Percentiles rank a stretch among this genome's conserved stretches.
Evolutionary conservation across 805 yeast genomes (phyloP).

Genomic region (Jamesozyma jinghongensis): DNA sequence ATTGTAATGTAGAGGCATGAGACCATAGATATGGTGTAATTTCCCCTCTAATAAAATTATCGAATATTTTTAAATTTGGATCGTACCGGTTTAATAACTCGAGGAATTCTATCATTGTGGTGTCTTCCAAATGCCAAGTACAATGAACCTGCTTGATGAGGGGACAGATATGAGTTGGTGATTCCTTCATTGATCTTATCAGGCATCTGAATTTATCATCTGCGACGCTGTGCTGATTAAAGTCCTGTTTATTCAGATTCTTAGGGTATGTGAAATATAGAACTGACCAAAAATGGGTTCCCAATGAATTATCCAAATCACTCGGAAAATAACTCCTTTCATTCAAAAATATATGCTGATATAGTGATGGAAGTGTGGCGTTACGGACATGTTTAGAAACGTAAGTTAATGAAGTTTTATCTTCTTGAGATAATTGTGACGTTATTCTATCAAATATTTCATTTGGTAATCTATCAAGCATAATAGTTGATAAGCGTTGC

Average conservation of each 20-base stretch:
- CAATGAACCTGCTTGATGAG: conserved; percentile 20
- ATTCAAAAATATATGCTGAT: conserved; percentile 21
- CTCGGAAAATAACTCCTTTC: conserved; percentile 19
- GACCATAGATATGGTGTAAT: conserved; percentile 10
- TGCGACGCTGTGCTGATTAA: conserved; percentile 3
- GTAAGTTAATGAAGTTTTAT: conserved; percentile 20
- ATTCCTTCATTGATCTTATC: conserved; percentile 14
- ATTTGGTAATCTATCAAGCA: conserved; percentile 20
- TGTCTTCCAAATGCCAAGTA: conserved; percentile 24
- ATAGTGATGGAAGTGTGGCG: conserved; percentile 14
- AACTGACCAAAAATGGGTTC: conserved; percentile 23
- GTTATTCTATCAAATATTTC: conserved; percentile 16
- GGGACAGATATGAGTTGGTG: conserved; percentile 14
- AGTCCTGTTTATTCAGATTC: conserved; percentile 3
- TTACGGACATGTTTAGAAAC: conserved; percentile 14
- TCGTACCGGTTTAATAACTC: conserved; percentile 11
- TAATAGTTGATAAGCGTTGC: conserved; percentile 1
- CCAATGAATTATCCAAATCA: conserved; percentile 19
- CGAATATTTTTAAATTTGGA: conserved; percentile 16
- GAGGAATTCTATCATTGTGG: conserved; percentile 12
- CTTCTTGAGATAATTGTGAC: conserved; percentile 17
- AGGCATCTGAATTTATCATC: conserved; percentile 14
- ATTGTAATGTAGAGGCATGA: conserved; percentile 10
- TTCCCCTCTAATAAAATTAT: conserved; percentile 17
- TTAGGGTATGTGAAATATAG: conserved; percentile 10